Conservation (phyloP, 352 stramenopile genomes). For the Globisporangium alternatum region DNA sequence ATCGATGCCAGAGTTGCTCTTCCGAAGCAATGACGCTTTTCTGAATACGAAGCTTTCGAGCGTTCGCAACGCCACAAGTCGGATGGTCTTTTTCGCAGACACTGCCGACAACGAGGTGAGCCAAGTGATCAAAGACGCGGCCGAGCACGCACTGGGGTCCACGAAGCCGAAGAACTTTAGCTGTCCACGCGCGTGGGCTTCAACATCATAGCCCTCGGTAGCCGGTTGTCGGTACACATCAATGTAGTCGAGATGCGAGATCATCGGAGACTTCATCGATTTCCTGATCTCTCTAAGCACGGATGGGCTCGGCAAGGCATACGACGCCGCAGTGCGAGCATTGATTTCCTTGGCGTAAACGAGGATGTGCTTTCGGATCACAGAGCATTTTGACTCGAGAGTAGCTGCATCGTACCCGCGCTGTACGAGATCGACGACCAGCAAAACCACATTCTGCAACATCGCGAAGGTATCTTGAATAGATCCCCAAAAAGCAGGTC, state of each 20-base stretch:
- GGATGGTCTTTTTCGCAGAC: background rate
- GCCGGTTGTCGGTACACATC: conserved; percentile 1
- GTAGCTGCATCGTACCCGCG: conserved; percentile 10
- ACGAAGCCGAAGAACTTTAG: conserved; percentile 5
- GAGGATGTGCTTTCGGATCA: conserved; percentile 5
- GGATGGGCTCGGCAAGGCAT: background rate
- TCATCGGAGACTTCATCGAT: background rate
- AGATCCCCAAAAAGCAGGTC: conserved; percentile 11
- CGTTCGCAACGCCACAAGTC: conserved; percentile 24
- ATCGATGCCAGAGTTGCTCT: background rate
- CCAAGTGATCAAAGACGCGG: conserved; percentile 12
- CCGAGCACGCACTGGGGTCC: background rate
- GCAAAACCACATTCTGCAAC: conserved; percentile 15
- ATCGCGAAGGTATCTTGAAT: conserved; percentile 19
- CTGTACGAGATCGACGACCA: conserved; percentile 5
- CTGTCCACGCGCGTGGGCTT: background rate
- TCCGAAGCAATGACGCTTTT: conserved; percentile 6
- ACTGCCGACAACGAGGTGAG: background rate
- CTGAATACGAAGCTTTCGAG: conserved; percentile 37
- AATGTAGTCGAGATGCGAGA: background rate
- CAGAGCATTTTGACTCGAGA: background rate
- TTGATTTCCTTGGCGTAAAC: background rate
- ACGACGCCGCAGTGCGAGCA: background rate
- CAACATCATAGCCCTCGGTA: background rate
- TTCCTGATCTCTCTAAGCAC: background rate